Base-by-base conservation (phyloP, 2,329 filamentous ascomycete genomes). In the Calonectria pteridis region DNA sequence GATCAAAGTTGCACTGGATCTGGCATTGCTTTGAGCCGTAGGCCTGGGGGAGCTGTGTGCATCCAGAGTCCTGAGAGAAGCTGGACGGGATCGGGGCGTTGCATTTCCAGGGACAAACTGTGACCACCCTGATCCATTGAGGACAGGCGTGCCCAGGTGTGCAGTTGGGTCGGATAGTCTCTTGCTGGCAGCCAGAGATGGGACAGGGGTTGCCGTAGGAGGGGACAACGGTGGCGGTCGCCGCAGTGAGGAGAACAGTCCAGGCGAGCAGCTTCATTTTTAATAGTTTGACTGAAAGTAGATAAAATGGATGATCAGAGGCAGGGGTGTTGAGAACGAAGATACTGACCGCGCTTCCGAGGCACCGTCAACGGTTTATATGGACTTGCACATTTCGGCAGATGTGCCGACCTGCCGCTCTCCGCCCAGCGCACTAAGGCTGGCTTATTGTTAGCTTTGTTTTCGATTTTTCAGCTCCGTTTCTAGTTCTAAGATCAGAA, bases 1-100 rank as follows among this genome's bases (percentile, higher is more conserved):
- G 55, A 18, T 62, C 33, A 62, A 62, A 62, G 35, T 62, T 62
- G 33, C 55, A 62, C 33, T 62, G 55, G 14, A 62, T 62, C 10
- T 62, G 33, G 35, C 55, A 62, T 26, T 62, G 14, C n/a, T 14
- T 58, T 23, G 53, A 58, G 11, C 55, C 55, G 9, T 62, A 62
- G 2, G 55, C 2, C 33, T 28, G n/a, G 6, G 6, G 33, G n/a
- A 62, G n/a, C 33, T 28, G 55, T 11, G 33, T 26, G 55, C 55
- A 62, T 9, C 55, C 55, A 16, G 55, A 62, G 55, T 62, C 26
- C 26, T 62, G 35, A 3, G 55, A 62, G 33, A 62, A 62, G 23
- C n/a, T 40, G 16, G 55, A 40, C 1, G 55, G 55, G 13, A 62
- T 62, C 6, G 33, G 11, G 7, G 33, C 55, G 6, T 28, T 26